Evolutionary conservation across 345 rosid genomes (phyloP).

Genomic region (Litchi chinensis): DNA sequence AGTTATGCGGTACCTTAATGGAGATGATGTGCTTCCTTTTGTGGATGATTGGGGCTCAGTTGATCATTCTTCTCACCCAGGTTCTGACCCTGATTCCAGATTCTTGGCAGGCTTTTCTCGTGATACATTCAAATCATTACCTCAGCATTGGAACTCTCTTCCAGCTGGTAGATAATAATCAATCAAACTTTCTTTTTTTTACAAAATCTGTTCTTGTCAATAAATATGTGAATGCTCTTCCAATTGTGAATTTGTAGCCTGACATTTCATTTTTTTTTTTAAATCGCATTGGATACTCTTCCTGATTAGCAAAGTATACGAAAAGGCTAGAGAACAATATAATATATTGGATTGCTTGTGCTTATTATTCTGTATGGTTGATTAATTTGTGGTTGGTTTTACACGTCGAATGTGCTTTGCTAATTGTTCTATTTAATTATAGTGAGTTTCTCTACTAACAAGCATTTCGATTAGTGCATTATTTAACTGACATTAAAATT

Average conservation of each 20-base stretch:
- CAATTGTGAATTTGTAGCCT: not conserved
- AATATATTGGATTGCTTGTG: no score
- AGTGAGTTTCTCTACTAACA: no score
- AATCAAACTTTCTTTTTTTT: not conserved
- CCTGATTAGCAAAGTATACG: no score
- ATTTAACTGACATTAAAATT: no score
- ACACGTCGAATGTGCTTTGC: no score
- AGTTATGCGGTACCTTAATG: slow-evolving; percentile 51
- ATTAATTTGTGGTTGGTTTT: no score
- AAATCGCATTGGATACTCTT: not conserved
- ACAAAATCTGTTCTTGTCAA: not conserved
- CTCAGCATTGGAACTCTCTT: slow-evolving; percentile 36
- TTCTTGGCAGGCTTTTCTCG: slow-evolving; percentile 22
- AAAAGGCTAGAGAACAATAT: no score
- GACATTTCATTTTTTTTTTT: not conserved
- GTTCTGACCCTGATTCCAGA: slow-evolving; percentile 4
- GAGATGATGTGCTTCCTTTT: slow-evolving; percentile 48
- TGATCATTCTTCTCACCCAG: slow-evolving; percentile 23
- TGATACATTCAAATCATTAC: slow-evolving; percentile 25
- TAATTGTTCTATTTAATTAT: no score
- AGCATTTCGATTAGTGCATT: no score
- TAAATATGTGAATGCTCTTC: not conserved
- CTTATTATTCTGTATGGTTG: no score
- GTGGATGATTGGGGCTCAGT: slow-evolving; percentile 26
- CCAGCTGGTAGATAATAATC: slow-evolving; percentile 40